These are phyloP conservation scores for Aspergillus ochraceus DNA, from an alignment of 2,329 filamentous ascomycete species.

Conservation along the genomic window DNA sequence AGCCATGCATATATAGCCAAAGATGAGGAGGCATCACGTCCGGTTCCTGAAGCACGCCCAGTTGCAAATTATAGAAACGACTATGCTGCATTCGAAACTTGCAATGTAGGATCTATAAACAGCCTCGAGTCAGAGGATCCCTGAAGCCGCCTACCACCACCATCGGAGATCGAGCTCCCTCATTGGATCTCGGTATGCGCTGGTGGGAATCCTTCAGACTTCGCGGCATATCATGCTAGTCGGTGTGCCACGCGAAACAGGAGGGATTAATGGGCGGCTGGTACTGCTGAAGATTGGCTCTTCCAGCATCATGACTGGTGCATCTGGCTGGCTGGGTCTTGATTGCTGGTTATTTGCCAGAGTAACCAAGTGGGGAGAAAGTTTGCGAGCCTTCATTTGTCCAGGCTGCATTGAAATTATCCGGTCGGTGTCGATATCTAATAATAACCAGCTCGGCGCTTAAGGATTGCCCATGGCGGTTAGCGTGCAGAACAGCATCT, in stretches of 20 bases:
- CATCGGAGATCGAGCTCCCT: constrained; percentile 8
- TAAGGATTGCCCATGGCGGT: constrained; percentile 21
- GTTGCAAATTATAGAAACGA: constrained; percentile 26
- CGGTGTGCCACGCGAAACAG: constrained; percentile 29
- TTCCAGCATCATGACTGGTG: constrained; percentile 9
- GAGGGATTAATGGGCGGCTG: constrained; percentile 21
- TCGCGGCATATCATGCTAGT: not conserved
- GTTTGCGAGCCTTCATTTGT: not conserved
- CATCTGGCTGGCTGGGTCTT: constrained; percentile 4
- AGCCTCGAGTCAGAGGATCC: constrained; percentile 23
- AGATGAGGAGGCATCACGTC: not conserved
- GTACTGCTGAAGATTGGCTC: constrained; percentile 8
- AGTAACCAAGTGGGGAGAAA: not conserved
- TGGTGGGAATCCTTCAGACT: constrained; percentile 15
- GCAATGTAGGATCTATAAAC: constrained; percentile 26
- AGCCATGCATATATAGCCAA: constrained; percentile 7
- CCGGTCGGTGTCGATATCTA: constrained; percentile 24
- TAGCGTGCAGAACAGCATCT: constrained; percentile 25
- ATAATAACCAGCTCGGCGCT: constrained; percentile 19
- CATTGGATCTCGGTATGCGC: constrained; percentile 29
- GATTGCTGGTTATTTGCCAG: constrained; percentile 1
- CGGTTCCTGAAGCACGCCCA: not conserved
- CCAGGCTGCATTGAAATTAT: constrained; percentile 13
- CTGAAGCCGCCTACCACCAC: constrained; percentile 27
- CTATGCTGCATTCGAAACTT: constrained; percentile 23